Conservation (phyloP, 2,329 filamentous ascomycete genomes). For the Hypoxylon sp. region DNA sequence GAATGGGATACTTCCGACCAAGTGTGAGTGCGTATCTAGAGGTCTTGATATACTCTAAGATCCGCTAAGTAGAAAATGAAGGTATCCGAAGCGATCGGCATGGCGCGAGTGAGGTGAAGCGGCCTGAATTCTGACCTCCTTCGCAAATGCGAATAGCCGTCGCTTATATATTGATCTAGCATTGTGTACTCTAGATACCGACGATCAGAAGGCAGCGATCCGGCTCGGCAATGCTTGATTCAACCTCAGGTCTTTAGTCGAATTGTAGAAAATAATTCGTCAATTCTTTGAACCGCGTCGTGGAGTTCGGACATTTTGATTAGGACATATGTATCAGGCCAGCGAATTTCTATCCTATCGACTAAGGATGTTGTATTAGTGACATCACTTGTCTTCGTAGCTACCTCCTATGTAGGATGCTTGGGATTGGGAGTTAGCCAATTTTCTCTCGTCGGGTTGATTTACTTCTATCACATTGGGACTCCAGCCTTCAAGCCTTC, state of each 20-base stretch:
- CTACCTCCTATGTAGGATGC: background rate
- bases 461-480: background rate
- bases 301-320: conserved; percentile 33
- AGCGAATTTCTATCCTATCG: background rate
- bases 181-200: conserved; percentile 22
- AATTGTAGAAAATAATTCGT: background rate
- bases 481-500: background rate
- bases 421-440: background rate
- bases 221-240: conserved; percentile 31
- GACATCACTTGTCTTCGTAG: background rate
- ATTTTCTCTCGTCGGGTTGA: background rate
- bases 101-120: background rate
- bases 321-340: background rate
- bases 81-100: background rate
- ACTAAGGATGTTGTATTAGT: background rate
- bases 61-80: background rate
- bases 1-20: conserved; percentile 6
- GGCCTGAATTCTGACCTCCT: conserved; percentile 4
- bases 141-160: conserved; percentile 29
- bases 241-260: conserved; percentile 2
- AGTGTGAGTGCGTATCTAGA: background rate
- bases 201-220: conserved; percentile 20
- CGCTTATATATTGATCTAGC: conserved; percentile 28
- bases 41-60: conserved; percentile 18
- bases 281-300: background rate